These are phyloP conservation scores for Karstenula rhodostoma DNA, from an alignment of 2,329 filamentous ascomycete species.

Conservation along the genomic window DNA sequence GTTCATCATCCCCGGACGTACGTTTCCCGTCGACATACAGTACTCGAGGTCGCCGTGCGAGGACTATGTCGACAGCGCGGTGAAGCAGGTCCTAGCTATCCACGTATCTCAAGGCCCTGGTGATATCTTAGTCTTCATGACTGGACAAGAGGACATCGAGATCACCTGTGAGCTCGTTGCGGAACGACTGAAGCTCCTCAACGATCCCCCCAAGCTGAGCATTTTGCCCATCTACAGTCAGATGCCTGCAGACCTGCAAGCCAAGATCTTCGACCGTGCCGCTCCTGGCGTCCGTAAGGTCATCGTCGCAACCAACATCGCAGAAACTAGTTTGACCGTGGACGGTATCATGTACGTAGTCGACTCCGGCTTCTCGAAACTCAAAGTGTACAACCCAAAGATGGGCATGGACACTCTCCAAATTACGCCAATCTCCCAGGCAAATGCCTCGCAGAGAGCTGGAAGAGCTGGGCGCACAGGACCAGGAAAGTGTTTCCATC, in stretches of 20 bases:
- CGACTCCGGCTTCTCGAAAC: conserved; percentile 92
- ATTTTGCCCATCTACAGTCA: conserved; percentile 99
- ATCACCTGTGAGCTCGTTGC: conserved; percentile 92
- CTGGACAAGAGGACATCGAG: conserved; percentile 97
- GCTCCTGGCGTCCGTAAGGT: conserved; percentile 92
- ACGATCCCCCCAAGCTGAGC: conserved; percentile 92
- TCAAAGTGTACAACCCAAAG: conserved; percentile 97
- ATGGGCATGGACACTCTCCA: conserved; percentile 99
- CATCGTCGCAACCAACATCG: conserved; percentile 98
- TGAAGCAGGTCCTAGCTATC: conserved; percentile 94
- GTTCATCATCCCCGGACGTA: conserved; percentile 93
- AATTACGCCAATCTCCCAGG: conserved; percentile 96
- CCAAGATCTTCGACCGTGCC: conserved; percentile 95
- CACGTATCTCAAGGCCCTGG: conserved; percentile 93
- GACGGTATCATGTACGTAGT: conserved; percentile 99
- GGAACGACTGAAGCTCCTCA: conserved; percentile 85
- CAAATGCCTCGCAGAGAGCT: conserved; percentile 91
- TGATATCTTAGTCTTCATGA: conserved; percentile 99
- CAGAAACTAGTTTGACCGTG: conserved; percentile 95
- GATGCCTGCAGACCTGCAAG: conserved; percentile 97
- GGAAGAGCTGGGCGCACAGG: conserved; percentile 94
- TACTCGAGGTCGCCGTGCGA: conserved; percentile 94
- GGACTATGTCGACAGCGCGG: conserved; percentile 96
- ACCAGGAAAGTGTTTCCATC: conserved; percentile 91
- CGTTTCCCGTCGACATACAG: conserved; percentile 96